phyloP scores from a whole-genome alignment of 2,329 filamentous ascomycete species.

The Claviceps paspali region DNA sequence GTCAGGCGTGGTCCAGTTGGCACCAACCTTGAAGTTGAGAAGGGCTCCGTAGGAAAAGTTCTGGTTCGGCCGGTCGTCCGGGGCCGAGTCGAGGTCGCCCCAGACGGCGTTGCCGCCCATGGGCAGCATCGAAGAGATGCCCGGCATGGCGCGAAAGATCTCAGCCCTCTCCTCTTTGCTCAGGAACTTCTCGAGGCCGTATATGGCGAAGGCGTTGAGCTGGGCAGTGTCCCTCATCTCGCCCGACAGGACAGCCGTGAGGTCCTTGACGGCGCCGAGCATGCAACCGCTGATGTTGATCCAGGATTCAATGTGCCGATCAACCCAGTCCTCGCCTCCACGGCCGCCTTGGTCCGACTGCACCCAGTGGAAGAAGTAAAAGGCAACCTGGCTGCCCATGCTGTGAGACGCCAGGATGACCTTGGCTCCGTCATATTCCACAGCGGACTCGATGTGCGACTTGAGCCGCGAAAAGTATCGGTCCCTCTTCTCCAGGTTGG shows the following conservation, averaged over 20 bases:
- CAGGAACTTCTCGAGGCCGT: slow-evolving; percentile 90
- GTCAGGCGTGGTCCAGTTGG: slow-evolving; percentile 47
- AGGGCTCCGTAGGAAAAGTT: slow-evolving; percentile 63
- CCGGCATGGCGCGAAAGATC: slow-evolving; percentile 92
- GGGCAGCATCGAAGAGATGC: slow-evolving; percentile 90
- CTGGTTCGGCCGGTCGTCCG: slow-evolving; percentile 68
- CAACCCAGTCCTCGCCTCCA: slow-evolving; percentile 79
- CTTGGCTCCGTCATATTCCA: slow-evolving; percentile 60
- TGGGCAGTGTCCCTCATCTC: slow-evolving; percentile 99
- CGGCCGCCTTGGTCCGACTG: slow-evolving; percentile 63
- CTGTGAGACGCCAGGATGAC: slow-evolving; percentile 81
- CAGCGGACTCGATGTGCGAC: slow-evolving; percentile 73
- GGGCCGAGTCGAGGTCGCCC: slow-evolving; percentile 77
- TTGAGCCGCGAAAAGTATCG: slow-evolving; percentile 90
- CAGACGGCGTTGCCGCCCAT: slow-evolving; percentile 90
- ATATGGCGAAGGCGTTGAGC: slow-evolving; percentile 89
- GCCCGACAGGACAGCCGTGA: slow-evolving; percentile 81
- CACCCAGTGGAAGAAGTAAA: slow-evolving; percentile 71
- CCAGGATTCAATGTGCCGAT: slow-evolving; percentile 81
- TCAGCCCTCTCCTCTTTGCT: slow-evolving; percentile 81
- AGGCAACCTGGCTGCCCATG: slow-evolving; percentile 92
- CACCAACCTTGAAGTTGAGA: slow-evolving; percentile 61
- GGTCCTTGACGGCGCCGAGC: slow-evolving; percentile 82
- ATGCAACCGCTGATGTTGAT: slow-evolving; percentile 98
- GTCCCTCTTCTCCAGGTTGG: slow-evolving; percentile 77